Percentiles rank a stretch among this genome's conserved stretches.
Evolutionary conservation across 2,329 filamentous ascomycete species (phyloP).

Genomic region (Colletotrichum theobromicola): DNA sequence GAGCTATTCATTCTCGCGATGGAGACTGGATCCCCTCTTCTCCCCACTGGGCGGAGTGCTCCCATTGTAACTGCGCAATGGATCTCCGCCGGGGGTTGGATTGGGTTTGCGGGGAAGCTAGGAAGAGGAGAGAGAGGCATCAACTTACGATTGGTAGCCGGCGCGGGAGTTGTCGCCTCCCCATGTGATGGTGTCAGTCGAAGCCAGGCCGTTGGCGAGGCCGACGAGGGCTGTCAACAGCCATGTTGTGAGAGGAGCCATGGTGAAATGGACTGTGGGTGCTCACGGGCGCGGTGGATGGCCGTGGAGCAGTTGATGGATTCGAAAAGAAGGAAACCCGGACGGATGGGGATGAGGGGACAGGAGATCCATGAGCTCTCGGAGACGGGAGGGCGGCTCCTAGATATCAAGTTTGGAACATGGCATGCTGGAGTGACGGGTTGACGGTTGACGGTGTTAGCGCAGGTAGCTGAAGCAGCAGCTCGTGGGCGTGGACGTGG

Average conservation of each 20-base stretch:
- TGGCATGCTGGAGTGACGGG: neutral
- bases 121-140: neutral
- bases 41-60: neutral
- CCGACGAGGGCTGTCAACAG: conserved; percentile 31
- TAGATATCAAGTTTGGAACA: conserved; percentile 4
- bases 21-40: neutral
- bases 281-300: neutral
- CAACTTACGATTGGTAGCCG: conserved; percentile 57
- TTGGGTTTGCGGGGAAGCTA: too few species aligned
- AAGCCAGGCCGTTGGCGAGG: conserved; percentile 37
- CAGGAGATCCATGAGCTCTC: neutral
- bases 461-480: neutral
- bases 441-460: neutral
- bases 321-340: conserved; percentile 16
- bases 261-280: conserved; percentile 1
- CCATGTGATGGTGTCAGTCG: conserved; percentile 65
- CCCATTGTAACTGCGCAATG: neutral
- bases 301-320: neutral
- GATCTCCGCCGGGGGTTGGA: neutral
- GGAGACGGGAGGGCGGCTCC: conserved; percentile 1
- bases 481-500: neutral
- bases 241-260: conserved; percentile 16
- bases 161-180: conserved; percentile 60
- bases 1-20: neutral
- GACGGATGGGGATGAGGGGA: neutral